These are phyloP conservation scores for Russula griseocarnosa DNA, from an alignment of 768 basidiomycete species.

Conservation along the genomic window DNA sequence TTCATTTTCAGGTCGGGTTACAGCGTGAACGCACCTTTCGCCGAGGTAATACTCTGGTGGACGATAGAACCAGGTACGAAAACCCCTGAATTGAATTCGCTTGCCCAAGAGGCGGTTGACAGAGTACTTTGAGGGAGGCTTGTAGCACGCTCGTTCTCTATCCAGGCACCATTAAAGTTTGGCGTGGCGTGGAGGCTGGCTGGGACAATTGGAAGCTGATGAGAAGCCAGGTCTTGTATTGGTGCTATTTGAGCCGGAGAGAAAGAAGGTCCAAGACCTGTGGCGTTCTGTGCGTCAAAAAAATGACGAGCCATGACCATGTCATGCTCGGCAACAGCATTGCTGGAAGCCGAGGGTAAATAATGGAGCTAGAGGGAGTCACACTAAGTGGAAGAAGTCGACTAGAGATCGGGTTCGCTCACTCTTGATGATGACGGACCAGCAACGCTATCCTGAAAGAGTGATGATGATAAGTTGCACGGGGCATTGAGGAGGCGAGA, in stretches of 20 bases:
- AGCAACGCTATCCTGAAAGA: conserved; percentile 61
- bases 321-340: conserved; percentile 58
- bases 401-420: conserved; percentile 28
- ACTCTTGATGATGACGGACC: conserved; percentile 73
- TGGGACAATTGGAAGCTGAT: conserved; percentile 34
- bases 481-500: neutral
- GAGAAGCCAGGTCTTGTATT: conserved; percentile 35
- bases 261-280: conserved; percentile 37
- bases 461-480: neutral
- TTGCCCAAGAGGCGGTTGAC: conserved; percentile 24
- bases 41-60: conserved; percentile 2
- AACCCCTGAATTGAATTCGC: conserved; percentile 28
- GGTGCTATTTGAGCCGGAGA: conserved; percentile 35
- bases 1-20: neutral
- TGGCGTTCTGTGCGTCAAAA: conserved; percentile 51
- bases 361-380: conserved; percentile 57
- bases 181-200: conserved; percentile 2
- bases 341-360: conserved; percentile 56
- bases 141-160: conserved; percentile 15
- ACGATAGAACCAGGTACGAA: neutral
- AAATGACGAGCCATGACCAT: conserved; percentile 74
- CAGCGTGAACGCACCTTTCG: conserved; percentile 10
- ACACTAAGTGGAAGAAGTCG: neutral
- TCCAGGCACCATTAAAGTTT: conserved; percentile 21
- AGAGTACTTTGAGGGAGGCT: neutral